Conservation (phyloP, 345 rosid species). For the Lepidium africanum region DNA sequence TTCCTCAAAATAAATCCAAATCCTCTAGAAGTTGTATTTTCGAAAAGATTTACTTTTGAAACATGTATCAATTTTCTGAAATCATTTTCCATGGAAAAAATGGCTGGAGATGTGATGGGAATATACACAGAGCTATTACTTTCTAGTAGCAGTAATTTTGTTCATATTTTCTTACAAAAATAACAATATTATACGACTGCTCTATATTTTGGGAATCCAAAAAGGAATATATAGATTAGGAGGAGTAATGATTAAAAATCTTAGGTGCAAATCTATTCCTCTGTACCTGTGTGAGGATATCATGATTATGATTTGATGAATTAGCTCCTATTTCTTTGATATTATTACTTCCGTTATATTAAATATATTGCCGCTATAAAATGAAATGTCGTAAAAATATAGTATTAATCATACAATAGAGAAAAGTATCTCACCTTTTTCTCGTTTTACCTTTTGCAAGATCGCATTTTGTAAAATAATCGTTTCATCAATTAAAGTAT, state of each 20-base stretch:
- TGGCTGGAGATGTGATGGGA: constrained; percentile 29
- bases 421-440: constrained; percentile 53
- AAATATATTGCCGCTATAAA: too few relatives aligned
- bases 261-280: constrained; percentile 70
- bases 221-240: constrained; percentile 30
- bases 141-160: neutral
- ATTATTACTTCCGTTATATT: constrained; percentile 20
- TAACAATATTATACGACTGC: neutral
- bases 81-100: constrained; percentile 10
- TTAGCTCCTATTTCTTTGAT: constrained; percentile 57
- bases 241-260: constrained; percentile 85
- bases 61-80: neutral
- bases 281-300: constrained; percentile 57
- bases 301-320: constrained; percentile 64
- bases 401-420: constrained; percentile 12
- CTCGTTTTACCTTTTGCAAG: constrained; percentile 27
- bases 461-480: constrained; percentile 20
- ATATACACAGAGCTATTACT: constrained; percentile 19
- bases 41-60: neutral
- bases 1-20: neutral
- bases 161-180: neutral
- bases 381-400: neutral
- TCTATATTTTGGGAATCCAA: constrained; percentile 28
- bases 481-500: constrained; percentile 5
- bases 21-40: constrained; percentile 9